phyloP scores from a whole-genome alignment of 2,329 filamentous ascomycete genomes.

The Amylocarpus encephaloides region DNA sequence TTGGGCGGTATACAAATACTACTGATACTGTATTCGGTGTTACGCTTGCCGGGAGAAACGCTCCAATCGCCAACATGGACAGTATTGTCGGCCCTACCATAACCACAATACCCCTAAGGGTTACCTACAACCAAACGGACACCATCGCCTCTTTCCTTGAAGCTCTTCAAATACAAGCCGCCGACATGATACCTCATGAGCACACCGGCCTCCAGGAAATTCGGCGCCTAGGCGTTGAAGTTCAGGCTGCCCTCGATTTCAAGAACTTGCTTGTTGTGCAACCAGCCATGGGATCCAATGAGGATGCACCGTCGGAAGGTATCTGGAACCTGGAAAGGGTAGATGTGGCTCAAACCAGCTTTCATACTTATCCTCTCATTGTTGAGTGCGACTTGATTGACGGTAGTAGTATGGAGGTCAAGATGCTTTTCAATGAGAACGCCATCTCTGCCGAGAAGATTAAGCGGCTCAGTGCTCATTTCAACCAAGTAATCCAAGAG shows the following conservation, averaged over 20 bases:
- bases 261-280: conserved; percentile 22
- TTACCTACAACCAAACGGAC: conserved; percentile 12
- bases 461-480: conserved; percentile 4
- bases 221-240: conserved; percentile 10
- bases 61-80: conserved; percentile 35
- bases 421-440: conserved; percentile 7
- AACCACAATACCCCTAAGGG: conserved; percentile 26
- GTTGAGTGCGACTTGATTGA: conserved; percentile 8
- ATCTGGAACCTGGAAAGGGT: too few species aligned
- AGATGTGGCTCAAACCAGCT: conserved; percentile 3
- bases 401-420: conserved; percentile 10
- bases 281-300: conserved; percentile 6
- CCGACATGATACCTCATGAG: conserved; percentile 40
- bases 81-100: conserved; percentile 38
- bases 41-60: conserved; percentile 38
- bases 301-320: conserved; percentile 1
- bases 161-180: conserved; percentile 3
- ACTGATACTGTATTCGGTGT: conserved; percentile 39
- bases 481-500: too few species aligned
- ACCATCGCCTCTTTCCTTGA: neutral
- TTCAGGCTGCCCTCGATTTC: conserved; percentile 16
- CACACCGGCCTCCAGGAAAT: conserved; percentile 34
- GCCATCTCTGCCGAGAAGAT: conserved; percentile 7
- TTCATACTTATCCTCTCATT: conserved; percentile 16
- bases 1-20: conserved; percentile 34